Evolutionary conservation across 164 flowering plant species (phyloP).

Genomic region (Dillenia suffruticosa): DNA sequence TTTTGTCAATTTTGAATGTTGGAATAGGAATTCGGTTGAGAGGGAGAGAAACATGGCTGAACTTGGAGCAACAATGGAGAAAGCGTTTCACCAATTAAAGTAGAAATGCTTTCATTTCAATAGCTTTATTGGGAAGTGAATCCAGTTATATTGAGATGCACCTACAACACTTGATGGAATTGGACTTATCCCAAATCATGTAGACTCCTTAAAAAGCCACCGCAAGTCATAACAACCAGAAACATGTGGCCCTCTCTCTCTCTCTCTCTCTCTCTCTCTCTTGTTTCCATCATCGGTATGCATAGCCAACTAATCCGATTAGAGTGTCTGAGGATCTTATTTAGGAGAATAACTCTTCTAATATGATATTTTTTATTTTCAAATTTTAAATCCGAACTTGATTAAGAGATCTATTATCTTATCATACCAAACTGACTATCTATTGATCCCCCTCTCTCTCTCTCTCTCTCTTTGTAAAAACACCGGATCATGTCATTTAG

Average conservation of each 20-base stretch:
- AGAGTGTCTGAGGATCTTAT: too few relatives aligned
- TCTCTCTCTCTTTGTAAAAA: slow-evolving; percentile 3
- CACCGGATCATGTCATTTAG: too few relatives aligned
- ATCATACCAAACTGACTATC: too few relatives aligned
- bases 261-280: slow-evolving; percentile 9
- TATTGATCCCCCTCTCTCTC: background rate
- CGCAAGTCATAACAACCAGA: too few relatives aligned
- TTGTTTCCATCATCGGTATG: too few relatives aligned
- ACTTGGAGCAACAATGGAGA: slow-evolving; percentile 13
- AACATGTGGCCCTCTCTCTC: background rate
- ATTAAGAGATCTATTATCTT: too few relatives aligned
- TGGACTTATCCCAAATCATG: too few relatives aligned
- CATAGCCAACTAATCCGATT: too few relatives aligned
- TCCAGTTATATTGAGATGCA: background rate
- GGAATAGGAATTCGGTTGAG: slow-evolving; percentile 1
- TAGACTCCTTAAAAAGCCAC: too few relatives aligned
- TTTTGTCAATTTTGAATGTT: slow-evolving; percentile 7
- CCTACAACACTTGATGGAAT: background rate
- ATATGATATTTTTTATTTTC: too few relatives aligned
- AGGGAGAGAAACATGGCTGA: slow-evolving; percentile 10
- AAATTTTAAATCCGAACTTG: too few relatives aligned
- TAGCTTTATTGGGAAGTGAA: slow-evolving; percentile 24
- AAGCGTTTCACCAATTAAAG: slow-evolving; percentile 10
- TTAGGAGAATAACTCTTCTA: too few relatives aligned
- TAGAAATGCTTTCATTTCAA: slow-evolving; percentile 1